Conservation (phyloP, 2,329 filamentous ascomycete species). For the Beauveria varroae region DNA sequence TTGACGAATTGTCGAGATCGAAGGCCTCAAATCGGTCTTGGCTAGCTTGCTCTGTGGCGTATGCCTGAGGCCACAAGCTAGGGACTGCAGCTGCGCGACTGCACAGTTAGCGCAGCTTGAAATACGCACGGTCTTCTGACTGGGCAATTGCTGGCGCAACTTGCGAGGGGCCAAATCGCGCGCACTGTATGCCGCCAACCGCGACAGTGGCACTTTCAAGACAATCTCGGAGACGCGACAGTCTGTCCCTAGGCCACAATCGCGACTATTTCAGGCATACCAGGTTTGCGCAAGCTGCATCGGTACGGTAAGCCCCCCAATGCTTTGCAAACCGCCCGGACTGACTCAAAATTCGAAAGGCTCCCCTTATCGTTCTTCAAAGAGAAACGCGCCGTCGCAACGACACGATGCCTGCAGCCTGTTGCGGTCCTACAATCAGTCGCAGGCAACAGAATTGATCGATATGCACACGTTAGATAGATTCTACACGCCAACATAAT, state of each 20-base stretch:
- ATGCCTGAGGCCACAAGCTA: conserved; percentile 11
- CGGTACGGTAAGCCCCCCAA: background rate
- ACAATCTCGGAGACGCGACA: conserved; percentile 8
- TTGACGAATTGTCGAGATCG: conserved; percentile 6
- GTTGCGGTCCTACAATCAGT: conserved; percentile 13
- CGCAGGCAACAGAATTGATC: conserved; percentile 16
- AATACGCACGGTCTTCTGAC: conserved; percentile 1
- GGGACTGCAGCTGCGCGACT: conserved; percentile 5
- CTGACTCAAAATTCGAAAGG: background rate
- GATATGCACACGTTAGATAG: conserved; percentile 23
- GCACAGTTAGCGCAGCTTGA: conserved; percentile 9
- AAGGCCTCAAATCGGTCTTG: conserved; percentile 6
- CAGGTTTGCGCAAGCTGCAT: conserved; percentile 2
- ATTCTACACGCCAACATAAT: conserved; percentile 7
- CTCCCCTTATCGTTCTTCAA: background rate
- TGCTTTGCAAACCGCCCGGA: background rate
- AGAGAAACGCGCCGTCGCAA: conserved; percentile 10
- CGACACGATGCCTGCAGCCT: conserved; percentile 8
- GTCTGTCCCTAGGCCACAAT: background rate
- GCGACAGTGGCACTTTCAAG: conserved; percentile 6
- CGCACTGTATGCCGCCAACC: conserved; percentile 12
- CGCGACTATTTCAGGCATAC: background rate
- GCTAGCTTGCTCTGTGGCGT: background rate
- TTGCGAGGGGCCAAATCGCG: conserved; percentile 3
- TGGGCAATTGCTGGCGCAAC: background rate